These are phyloP conservation scores for Cordyceps pruinosa DNA, from an alignment of 2,329 filamentous ascomycete genomes.

Conservation along the genomic window DNA sequence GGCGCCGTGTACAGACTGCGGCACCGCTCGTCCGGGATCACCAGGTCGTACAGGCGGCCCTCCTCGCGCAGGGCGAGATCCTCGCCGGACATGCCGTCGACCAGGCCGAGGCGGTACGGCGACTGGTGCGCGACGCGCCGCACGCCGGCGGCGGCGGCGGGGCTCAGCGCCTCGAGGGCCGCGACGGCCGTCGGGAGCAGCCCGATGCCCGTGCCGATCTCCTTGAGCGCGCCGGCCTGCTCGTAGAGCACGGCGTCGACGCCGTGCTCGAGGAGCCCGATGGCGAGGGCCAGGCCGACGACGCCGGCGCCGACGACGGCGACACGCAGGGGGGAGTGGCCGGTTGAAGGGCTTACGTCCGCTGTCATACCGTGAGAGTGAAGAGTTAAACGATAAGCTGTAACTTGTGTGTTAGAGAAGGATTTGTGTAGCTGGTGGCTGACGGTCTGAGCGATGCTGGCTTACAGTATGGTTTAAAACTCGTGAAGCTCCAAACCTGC, in stretches of 20 bases:
- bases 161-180: slow-evolving; percentile 29
- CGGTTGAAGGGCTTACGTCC: no score
- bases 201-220: slow-evolving; percentile 46
- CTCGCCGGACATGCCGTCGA: not conserved
- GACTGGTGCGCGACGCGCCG: slow-evolving; percentile 30
- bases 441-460: no score
- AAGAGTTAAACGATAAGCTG: no score
- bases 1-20: slow-evolving; percentile 17
- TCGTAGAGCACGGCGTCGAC: slow-evolving; percentile 42
- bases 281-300: slow-evolving; percentile 41
- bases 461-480: no score
- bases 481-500: no score
- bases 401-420: no score
- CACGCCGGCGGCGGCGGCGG: slow-evolving; percentile 31
- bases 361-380: no score
- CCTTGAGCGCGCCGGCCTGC: slow-evolving; percentile 33
- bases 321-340: slow-evolving; percentile 24
- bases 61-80: not conserved
- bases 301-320: slow-evolving; percentile 47
- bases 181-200: slow-evolving; percentile 45
- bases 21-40: slow-evolving; percentile 12
- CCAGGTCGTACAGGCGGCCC: slow-evolving; percentile 26
- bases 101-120: not conserved
- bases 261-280: slow-evolving; percentile 37
- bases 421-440: no score